Evolutionary conservation across 305 asterid species (phyloP).

Genomic region (Fraxinus baroniana): DNA sequence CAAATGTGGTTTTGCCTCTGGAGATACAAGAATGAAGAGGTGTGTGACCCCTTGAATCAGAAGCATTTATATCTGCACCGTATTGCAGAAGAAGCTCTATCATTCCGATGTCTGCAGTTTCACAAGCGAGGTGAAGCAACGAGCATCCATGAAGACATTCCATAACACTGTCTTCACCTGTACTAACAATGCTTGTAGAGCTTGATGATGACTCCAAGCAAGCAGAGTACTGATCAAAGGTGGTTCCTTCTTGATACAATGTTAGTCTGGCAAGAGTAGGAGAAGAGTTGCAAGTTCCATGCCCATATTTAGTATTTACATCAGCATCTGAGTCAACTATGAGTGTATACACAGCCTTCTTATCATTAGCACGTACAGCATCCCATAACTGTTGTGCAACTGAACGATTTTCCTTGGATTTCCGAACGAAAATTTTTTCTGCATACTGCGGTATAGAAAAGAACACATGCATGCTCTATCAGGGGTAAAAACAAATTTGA

Average conservation of each 20-base stretch:
- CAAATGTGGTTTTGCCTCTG: constrained; percentile 57
- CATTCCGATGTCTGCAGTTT: constrained; percentile 90
- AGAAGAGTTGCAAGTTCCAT: constrained; percentile 55
- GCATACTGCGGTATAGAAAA: constrained; percentile 61
- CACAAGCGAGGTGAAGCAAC: constrained; percentile 92
- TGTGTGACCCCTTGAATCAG: constrained; percentile 67
- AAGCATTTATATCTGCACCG: constrained; percentile 75
- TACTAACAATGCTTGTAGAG: constrained; percentile 32
- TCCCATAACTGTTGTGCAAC: constrained; percentile 80
- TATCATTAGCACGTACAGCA: constrained; percentile 79
- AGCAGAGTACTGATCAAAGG: constrained; percentile 44
- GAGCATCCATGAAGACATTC: constrained; percentile 48
- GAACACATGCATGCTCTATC: constrained; percentile 10
- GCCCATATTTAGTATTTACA: constrained; percentile 59
- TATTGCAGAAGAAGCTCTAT: constrained; percentile 94
- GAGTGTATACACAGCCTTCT: constrained; percentile 72
- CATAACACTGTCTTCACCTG: constrained; percentile 38
- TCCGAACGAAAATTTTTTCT: constrained; percentile 74
- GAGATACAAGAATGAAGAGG: constrained; percentile 77
- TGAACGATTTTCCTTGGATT: constrained; percentile 53
- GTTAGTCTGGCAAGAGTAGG: constrained; percentile 91
- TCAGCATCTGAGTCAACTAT: constrained; percentile 77
- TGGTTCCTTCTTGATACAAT: constrained; percentile 62
- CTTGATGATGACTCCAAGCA: constrained; percentile 45
- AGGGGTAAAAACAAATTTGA: not conserved